phyloP scores from a whole-genome alignment of 1,284 basidiomycete genomes.

The Cutaneotrichosporon arboriforme region DNA sequence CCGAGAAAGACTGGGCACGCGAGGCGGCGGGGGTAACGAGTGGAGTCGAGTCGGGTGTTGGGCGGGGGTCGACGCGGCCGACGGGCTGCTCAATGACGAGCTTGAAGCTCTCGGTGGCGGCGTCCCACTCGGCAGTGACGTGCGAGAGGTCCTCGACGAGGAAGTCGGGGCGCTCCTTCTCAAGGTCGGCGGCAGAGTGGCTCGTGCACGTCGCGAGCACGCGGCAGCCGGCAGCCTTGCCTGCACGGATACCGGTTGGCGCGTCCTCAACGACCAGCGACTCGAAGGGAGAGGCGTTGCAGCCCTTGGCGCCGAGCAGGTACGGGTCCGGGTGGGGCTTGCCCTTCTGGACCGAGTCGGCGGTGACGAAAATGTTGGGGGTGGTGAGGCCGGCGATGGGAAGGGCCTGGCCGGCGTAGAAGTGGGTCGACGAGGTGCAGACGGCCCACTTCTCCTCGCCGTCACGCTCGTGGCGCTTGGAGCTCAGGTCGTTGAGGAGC shows the following conservation, averaged over 20 bases:
- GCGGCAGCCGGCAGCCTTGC: slow-evolving; percentile 48
- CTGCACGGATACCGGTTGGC: slow-evolving; percentile 50
- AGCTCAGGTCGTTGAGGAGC: slow-evolving; percentile 37
- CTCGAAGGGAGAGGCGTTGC: slow-evolving; percentile 44
- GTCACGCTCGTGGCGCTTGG: slow-evolving; percentile 32
- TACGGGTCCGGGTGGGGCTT: slow-evolving; percentile 53
- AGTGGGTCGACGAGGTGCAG: slow-evolving; percentile 46
- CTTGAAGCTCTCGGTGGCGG: slow-evolving; percentile 38
- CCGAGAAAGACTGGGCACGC: slow-evolving; percentile 41
- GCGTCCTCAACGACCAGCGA: slow-evolving; percentile 51
- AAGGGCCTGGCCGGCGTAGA: slow-evolving; percentile 48
- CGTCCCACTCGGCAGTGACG: slow-evolving; percentile 44
- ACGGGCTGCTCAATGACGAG: slow-evolving; percentile 47
- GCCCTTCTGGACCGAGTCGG: slow-evolving; percentile 49
- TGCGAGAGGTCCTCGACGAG: slow-evolving; percentile 47
- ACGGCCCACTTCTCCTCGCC: slow-evolving; percentile 48
- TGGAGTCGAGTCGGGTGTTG: slow-evolving; percentile 47
- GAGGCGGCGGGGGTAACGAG: slow-evolving; percentile 47
- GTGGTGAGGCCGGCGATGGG: slow-evolving; percentile 46
- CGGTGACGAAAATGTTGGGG: slow-evolving; percentile 49
- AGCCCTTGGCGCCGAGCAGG: slow-evolving; percentile 48
- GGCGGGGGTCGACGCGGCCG: slow-evolving; percentile 37
- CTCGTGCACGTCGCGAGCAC: slow-evolving; percentile 50
- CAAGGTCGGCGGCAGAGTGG: slow-evolving; percentile 46
- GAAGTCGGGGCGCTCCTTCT: slow-evolving; percentile 49